phyloP scores from a whole-genome alignment of 345 rosid genomes.

The Physaria fendleri region DNA sequence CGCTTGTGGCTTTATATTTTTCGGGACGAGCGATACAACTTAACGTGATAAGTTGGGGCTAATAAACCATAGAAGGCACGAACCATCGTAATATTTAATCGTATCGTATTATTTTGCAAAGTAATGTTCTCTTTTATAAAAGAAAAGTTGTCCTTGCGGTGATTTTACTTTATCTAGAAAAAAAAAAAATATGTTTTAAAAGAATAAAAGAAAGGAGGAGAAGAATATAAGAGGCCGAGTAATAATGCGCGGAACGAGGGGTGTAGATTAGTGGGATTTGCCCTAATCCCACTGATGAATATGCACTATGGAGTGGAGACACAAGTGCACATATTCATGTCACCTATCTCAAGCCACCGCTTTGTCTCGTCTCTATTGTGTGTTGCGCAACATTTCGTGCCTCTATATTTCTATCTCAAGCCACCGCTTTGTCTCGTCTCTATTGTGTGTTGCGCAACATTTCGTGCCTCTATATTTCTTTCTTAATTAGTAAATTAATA shows the following conservation, averaged over 20 bases:
- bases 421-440: slow-evolving; percentile 22
- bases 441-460: background rate
- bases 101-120: no score
- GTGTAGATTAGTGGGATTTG: slow-evolving; percentile 7
- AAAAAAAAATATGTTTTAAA: background rate
- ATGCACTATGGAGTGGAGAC: no score
- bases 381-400: background rate
- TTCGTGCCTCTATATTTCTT: background rate
- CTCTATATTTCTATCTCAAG: no score
- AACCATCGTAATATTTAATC: no score
- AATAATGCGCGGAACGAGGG: slow-evolving; percentile 30
- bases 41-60: no score
- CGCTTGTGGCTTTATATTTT: no score
- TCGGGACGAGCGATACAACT: no score
- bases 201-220: background rate
- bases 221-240: slow-evolving; percentile 7
- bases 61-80: no score
- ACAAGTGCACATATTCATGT: slow-evolving; percentile 25
- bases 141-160: no score
- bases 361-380: slow-evolving; percentile 8
- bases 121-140: no score
- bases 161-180: slow-evolving; percentile 1
- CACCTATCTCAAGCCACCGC: slow-evolving; percentile 23
- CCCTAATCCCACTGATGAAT: slow-evolving; percentile 8
- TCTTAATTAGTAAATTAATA: background rate